A percentile compares a stretch with the other conserved stretches of the same genome.
phyloP scores from a whole-genome alignment of 371 early-diverging fungal genomes.

The Mucor indicus region DNA sequence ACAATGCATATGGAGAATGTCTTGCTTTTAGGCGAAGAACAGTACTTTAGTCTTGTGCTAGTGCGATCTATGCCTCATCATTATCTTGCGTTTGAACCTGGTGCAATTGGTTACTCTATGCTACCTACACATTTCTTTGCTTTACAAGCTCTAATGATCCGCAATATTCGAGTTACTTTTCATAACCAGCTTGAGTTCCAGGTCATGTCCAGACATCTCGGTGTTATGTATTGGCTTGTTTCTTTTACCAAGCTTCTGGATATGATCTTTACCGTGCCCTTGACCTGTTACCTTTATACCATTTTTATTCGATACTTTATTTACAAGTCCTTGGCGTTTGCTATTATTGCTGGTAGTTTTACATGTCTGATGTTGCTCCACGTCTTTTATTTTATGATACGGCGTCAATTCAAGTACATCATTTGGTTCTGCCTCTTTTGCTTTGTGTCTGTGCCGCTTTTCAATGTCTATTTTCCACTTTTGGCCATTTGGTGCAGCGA shows the following conservation, averaged over 20 bases:
- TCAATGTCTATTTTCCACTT: conserved; percentile 43
- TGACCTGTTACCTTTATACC: conserved; percentile 38
- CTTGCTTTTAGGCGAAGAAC: conserved; percentile 45
- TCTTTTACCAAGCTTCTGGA: conserved; percentile 39
- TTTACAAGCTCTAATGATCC: conserved; percentile 36
- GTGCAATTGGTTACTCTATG: conserved; percentile 41
- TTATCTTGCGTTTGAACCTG: conserved; percentile 47
- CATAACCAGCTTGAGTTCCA: conserved; percentile 45
- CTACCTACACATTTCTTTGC: conserved; percentile 39
- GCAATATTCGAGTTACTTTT: conserved; percentile 32
- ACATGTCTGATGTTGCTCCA: conserved; percentile 26
- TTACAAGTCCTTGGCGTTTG: conserved; percentile 23
- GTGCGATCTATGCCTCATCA: conserved; percentile 41
- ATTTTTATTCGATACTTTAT: conserved; percentile 32
- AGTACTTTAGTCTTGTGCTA: conserved; percentile 38
- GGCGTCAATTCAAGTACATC: conserved; percentile 45
- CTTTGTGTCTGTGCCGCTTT: conserved; percentile 34
- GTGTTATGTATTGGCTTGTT: conserved; percentile 38
- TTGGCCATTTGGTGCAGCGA: conserved; percentile 37
- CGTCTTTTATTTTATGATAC: conserved; percentile 37
- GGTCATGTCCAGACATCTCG: conserved; percentile 32
- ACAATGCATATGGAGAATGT: conserved; percentile 48
- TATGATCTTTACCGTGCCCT: conserved; percentile 39
- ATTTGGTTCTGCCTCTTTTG: conserved; percentile 44
- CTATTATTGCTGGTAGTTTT: conserved; percentile 36